These are phyloP conservation scores for Globisporangium okanoganense DNA, from an alignment of 352 stramenopile species.

Conservation along the genomic window DNA sequence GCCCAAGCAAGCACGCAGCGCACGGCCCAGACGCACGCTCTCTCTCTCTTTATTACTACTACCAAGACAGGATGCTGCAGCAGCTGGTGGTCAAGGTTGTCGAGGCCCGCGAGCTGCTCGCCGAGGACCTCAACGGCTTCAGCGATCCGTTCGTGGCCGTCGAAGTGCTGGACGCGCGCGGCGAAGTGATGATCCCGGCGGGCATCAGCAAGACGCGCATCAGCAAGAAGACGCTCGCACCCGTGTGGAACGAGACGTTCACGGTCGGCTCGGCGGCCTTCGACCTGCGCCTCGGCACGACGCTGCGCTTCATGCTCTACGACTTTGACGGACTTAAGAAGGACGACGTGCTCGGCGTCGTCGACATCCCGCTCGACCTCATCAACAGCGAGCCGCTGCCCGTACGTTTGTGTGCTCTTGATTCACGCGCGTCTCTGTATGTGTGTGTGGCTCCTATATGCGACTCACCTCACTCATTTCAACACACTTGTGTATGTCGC, in stretches of 20 bases:
- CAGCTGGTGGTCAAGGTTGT: conserved; percentile 46
- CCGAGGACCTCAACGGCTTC: conserved; percentile 61
- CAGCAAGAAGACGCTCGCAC: conserved; percentile 42
- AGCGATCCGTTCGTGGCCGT: conserved; percentile 72
- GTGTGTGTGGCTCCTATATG: not conserved
- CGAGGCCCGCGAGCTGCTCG: conserved; percentile 54
- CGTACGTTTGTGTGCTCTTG: not conserved
- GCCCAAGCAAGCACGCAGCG: not conserved
- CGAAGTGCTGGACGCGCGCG: conserved; percentile 46
- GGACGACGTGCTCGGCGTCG: conserved; percentile 62
- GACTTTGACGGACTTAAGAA: conserved; percentile 61
- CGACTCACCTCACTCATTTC: conserved; percentile 1
- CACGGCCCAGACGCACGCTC: not conserved
- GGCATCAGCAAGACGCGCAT: conserved; percentile 46
- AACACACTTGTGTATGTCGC: not conserved
- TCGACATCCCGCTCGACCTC: conserved; percentile 60
- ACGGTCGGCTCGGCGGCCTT: conserved; percentile 38
- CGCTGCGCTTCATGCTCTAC: conserved; percentile 50
- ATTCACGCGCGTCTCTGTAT: not conserved
- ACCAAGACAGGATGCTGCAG: conserved; percentile 11
- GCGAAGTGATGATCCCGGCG: conserved; percentile 30
- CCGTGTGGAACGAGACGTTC: conserved; percentile 47
- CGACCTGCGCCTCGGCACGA: conserved; percentile 58
- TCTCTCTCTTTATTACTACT: not conserved
- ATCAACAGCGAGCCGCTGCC: conserved; percentile 25